Evolutionary conservation across 306 rosid genomes (phyloP), one percentile per base, ranked within the genome.

Genomic region (Glycyrrhiza uralensis): DNA sequence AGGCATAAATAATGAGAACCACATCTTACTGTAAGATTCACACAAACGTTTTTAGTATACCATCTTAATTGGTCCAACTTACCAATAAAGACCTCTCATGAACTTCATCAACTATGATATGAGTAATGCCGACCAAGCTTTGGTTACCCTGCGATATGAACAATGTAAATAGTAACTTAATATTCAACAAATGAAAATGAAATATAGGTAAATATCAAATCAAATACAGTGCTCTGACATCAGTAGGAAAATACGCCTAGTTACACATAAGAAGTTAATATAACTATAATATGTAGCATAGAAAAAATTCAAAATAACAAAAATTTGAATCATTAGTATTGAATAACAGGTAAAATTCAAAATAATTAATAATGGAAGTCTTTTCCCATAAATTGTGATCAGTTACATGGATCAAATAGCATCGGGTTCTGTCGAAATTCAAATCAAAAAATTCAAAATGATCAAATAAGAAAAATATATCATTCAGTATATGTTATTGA

Each of bases 71-170:
- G 42, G 54, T 64, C 44, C 15, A 44, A 82, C 97, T 87, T 61
- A 92, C 97, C 97, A 93, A 81, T 32, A 93, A 83, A 72, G 98
- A 90, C 74, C 98, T 86, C 82, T 93, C 98, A 71, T 93, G 98
- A 60, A 93, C 98, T 86, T 93, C 98, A 87, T 93, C 98, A 61
- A 93, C 97, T 61, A 93, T 85, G 79, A 93, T 78, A 82, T 93
- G 98, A 20, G 94, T 89, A 68, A 93, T 66, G 70, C 93, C 94
- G 1, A 85, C 78, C 86, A 93, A 89, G 85, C 76, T 86, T 81
- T 41, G 83, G 76, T 90, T 90, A 66, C 94, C 98, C 97, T 89
- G 78, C 59, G 84, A 80, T 70, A 79, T 51, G 17, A 64, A 26
- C 42, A 73, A 46, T 30, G 56, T 15, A 54, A 79, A 58, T 28